Percentiles rank a stretch among this genome's conserved stretches.
Evolutionary conservation across 805 yeast species (phyloP).

Genomic region (Metschnikowia sp.): DNA sequence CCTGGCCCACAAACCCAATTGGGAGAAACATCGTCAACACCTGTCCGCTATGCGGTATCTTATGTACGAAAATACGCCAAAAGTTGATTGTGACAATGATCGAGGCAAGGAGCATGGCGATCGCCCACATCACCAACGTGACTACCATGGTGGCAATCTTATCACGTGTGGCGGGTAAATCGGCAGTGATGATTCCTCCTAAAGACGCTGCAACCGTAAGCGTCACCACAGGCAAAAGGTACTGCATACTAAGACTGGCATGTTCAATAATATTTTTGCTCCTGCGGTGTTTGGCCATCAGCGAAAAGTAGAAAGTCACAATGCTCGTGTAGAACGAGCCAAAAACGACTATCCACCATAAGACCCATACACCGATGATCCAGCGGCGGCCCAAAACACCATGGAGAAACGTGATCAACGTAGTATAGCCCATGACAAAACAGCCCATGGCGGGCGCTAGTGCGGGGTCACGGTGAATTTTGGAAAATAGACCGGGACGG

Average conservation of each 20-base stretch:
- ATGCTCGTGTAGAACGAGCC: constrained; percentile 58
- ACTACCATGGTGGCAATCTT: constrained; percentile 53
- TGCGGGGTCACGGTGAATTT: constrained; percentile 31
- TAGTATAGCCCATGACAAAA: constrained; percentile 72
- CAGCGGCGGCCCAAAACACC: constrained; percentile 41
- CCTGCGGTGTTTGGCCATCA: constrained; percentile 35
- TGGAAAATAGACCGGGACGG: constrained; percentile 23
- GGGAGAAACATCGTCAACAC: constrained; percentile 74
- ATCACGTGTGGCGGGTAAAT: constrained; percentile 41
- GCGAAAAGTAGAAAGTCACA: constrained; percentile 51
- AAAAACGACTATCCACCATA: constrained; percentile 72
- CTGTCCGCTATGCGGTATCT: constrained; percentile 52
- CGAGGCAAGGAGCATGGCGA: constrained; percentile 61
- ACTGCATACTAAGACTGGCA: constrained; percentile 48
- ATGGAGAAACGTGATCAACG: constrained; percentile 58
- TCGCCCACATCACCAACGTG: constrained; percentile 61
- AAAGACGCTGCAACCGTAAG: constrained; percentile 70
- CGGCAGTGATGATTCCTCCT: constrained; percentile 54
- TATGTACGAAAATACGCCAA: constrained; percentile 55
- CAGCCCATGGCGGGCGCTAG: constrained; percentile 71
- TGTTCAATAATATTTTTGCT: constrained; percentile 21
- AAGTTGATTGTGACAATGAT: constrained; percentile 54
- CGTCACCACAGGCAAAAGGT: constrained; percentile 75
- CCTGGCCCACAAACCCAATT: constrained; percentile 84
- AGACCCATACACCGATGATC: constrained; percentile 49